Conservation (phyloP, 2,329 filamentous ascomycete species). For the Pseudocercospora ulei region DNA sequence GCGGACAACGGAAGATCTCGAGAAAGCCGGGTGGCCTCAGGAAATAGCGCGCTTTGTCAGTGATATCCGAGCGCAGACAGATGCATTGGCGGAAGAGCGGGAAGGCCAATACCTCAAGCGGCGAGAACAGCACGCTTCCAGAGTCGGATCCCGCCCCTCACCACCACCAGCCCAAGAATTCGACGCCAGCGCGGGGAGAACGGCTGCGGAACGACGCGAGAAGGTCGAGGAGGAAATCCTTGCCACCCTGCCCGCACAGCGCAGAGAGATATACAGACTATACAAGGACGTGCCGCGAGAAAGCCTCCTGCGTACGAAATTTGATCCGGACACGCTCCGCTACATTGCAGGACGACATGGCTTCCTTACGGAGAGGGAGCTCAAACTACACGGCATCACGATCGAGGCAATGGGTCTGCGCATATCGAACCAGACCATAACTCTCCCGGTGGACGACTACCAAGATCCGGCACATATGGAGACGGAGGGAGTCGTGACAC, state of each 20-base stretch:
- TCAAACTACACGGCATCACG: conserved; percentile 28
- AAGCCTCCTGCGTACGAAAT: conserved; percentile 18
- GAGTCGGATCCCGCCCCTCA: conserved; percentile 2
- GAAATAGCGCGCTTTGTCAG: conserved; percentile 22
- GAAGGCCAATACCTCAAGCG: conserved; percentile 13
- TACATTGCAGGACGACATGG: conserved; percentile 17
- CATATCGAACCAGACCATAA: conserved; percentile 27
- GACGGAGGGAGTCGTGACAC: conserved; percentile 30
- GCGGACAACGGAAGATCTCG: conserved; percentile 24
- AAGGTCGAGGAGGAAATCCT: conserved; percentile 14
- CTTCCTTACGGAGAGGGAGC: conserved; percentile 22
- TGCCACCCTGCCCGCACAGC: conserved; percentile 9
- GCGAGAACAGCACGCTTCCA: conserved; percentile 5
- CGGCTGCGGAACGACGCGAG: conserved; percentile 11
- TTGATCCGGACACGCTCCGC: conserved; percentile 16
- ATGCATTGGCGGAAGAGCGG: conserved; percentile 15
- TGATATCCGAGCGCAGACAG: conserved; percentile 17
- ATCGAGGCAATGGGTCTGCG: conserved; percentile 30
- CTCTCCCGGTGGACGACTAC: conserved; percentile 21
- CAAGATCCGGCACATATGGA: conserved; percentile 29
- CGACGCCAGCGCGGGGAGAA: conserved; percentile 13
- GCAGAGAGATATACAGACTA: conserved; percentile 12
- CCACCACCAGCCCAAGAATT: conserved; percentile 6
- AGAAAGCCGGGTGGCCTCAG: conserved; percentile 25
- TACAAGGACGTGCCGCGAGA: conserved; percentile 16